Percentiles rank a stretch among this genome's conserved stretches.
Conservation (phyloP, 441 rosid species). For the Arabidopsis hybrid region DNA sequence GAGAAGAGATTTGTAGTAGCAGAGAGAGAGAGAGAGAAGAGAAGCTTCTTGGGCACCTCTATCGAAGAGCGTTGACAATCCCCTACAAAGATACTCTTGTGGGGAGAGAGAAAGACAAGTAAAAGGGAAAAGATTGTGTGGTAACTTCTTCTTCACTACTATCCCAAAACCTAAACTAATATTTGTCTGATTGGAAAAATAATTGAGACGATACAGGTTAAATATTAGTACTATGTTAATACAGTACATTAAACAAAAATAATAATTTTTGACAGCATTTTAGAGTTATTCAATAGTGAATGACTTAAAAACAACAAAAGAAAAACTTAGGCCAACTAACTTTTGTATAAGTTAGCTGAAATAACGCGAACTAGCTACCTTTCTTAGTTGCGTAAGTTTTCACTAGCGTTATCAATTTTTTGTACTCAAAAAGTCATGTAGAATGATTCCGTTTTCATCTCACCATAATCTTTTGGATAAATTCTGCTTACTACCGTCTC, state of each 20-base stretch:
- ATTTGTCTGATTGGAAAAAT: background rate
- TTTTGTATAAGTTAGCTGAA: background rate
- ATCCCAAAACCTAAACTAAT: background rate
- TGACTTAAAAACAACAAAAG: background rate
- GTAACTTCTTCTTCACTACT: slow-evolving; percentile 36
- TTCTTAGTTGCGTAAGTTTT: background rate
- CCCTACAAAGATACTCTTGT: slow-evolving; percentile 41
- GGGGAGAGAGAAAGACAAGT: background rate
- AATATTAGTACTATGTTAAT: no score
- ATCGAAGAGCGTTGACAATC: slow-evolving; percentile 66
- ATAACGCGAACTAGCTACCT: background rate
- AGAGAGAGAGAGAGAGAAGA: slow-evolving; percentile 54
- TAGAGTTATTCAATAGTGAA: background rate
- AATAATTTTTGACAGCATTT: no score
- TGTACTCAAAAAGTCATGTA: background rate
- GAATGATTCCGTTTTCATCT: background rate
- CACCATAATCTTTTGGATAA: no score
- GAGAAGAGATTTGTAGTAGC: slow-evolving; percentile 44
- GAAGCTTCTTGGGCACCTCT: slow-evolving; percentile 60
- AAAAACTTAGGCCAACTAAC: slow-evolving; percentile 12
- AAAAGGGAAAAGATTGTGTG: slow-evolving; percentile 39
- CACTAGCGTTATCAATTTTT: background rate
- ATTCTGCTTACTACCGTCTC: no score
- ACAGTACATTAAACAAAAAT: no score
- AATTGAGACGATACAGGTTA: no score